Percentiles rank a stretch among this genome's conserved stretches.
Conservation (phyloP, 257 asterid species). For the Nicotiana paniculata region DNA sequence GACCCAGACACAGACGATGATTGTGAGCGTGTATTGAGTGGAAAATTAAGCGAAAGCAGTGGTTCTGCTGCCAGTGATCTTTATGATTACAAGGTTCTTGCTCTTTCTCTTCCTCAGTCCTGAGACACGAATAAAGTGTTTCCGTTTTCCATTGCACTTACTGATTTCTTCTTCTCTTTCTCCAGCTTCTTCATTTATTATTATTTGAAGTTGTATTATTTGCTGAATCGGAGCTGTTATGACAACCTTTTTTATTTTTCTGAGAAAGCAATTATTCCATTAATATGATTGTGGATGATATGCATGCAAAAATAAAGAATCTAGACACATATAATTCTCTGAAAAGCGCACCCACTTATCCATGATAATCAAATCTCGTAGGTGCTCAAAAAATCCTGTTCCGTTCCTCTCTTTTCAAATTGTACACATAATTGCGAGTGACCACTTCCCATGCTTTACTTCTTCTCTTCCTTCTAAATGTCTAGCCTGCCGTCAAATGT, state of each 20-base stretch:
- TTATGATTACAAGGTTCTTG: slow-evolving; percentile 75
- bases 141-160: neutral
- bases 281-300: neutral
- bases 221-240: neutral
- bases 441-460: neutral
- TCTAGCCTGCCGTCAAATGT: neutral
- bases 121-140: neutral
- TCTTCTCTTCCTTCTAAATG: neutral
- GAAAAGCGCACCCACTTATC: neutral
- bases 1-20: slow-evolving; percentile 68
- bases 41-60: slow-evolving; percentile 86
- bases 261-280: too few species aligned
- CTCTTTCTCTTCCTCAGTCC: slow-evolving; percentile 9
- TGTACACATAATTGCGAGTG: neutral
- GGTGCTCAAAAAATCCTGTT: neutral
- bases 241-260: neutral
- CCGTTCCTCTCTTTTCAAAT: neutral
- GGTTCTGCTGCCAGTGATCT: slow-evolving; percentile 88
- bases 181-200: neutral
- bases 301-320: neutral
- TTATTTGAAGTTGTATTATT: neutral
- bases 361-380: neutral
- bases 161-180: neutral
- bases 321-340: neutral
- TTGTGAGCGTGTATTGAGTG: slow-evolving; percentile 72